Percentiles rank a stretch among this genome's conserved stretches.
Conservation (phyloP, 345 rosid genomes). For the Eucalyptus sideroxylon region DNA sequence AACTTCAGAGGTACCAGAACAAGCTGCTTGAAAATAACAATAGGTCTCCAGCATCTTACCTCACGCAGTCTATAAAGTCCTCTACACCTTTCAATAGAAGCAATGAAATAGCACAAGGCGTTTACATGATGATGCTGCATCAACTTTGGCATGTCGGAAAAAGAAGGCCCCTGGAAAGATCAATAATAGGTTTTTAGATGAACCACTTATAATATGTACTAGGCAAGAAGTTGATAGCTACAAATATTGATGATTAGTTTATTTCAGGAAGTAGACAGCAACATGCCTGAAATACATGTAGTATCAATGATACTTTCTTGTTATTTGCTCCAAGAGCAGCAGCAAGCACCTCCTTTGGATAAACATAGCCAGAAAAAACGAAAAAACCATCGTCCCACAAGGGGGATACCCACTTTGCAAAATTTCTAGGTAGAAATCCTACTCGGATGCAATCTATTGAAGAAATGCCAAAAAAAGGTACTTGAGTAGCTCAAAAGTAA, state of each 20-base stretch:
- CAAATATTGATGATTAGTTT: neutral
- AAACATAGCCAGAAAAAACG: constrained; percentile 59
- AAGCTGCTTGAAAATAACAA: neutral
- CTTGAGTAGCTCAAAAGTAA: neutral
- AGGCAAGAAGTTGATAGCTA: neutral
- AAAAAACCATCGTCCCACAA: constrained; percentile 77
- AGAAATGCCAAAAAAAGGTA: neutral
- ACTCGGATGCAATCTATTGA: constrained; percentile 49
- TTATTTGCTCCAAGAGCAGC: constrained; percentile 61
- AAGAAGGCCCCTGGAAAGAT: constrained; percentile 52
- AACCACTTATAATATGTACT: neutral
- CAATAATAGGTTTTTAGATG: neutral
- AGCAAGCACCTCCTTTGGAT: constrained; percentile 60
- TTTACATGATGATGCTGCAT: constrained; percentile 31
- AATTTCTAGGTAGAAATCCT: constrained; percentile 74
- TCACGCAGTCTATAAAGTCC: constrained; percentile 88
- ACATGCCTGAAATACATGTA: constrained; percentile 63
- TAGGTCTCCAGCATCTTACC: constrained; percentile 15
- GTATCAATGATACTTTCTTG: constrained; percentile 55
- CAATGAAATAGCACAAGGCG: constrained; percentile 51
- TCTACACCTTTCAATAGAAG: constrained; percentile 67
- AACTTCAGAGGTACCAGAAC: neutral
- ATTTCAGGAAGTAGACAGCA: neutral
- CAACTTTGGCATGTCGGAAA: constrained; percentile 37
- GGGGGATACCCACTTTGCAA: constrained; percentile 91